Evolutionary conservation across 768 basidiomycete species (phyloP).

Genomic region (Collybia nuda): DNA sequence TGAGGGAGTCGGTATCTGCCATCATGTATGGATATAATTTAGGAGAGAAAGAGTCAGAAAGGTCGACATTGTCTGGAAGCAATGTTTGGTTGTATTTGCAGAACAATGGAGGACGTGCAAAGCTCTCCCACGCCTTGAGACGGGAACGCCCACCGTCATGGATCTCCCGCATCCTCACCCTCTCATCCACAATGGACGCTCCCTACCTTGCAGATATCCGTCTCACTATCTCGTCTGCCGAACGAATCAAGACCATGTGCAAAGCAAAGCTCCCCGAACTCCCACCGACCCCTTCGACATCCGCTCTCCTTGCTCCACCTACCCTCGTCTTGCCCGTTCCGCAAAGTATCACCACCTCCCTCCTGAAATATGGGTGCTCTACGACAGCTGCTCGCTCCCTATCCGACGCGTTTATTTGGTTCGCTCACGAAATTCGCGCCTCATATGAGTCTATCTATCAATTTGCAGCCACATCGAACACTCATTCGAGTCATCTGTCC

Average conservation of each 20-base stretch:
- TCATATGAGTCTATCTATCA: neutral
- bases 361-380: neutral
- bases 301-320: neutral
- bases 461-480: neutral
- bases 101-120: slow-evolving; percentile 1
- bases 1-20: slow-evolving; percentile 6
- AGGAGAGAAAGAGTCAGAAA: neutral
- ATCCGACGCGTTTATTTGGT: neutral
- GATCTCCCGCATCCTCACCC: neutral
- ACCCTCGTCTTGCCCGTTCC: neutral
- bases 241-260: neutral
- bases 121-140: neutral
- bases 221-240: neutral
- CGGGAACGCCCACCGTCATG: neutral
- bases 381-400: neutral
- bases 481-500: neutral
- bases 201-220: neutral
- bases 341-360: neutral
- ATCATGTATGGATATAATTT: slow-evolving; percentile 2
- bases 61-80: neutral
- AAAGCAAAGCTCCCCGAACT: neutral
- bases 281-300: neutral
- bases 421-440: neutral
- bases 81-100: slow-evolving; percentile 4
- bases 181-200: neutral